Base-by-base conservation (phyloP, 768 basidiomycete genomes). In the Lactifluus hygrophoroides region DNA sequence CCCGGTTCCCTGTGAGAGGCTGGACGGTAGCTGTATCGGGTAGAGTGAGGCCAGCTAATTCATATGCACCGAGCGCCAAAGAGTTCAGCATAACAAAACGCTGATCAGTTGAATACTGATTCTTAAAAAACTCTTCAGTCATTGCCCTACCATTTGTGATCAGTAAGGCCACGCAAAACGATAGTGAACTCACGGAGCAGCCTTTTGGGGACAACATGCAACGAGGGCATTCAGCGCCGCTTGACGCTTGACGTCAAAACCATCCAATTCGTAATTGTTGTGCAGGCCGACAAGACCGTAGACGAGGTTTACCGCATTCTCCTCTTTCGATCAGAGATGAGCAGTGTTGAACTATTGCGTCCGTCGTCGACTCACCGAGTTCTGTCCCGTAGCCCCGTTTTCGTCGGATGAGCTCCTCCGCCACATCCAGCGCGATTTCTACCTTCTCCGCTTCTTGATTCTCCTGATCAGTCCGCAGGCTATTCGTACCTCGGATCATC, bases 61-160 rank as follows among this genome's bases (percentile, higher is more conserved):
- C 94, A 57, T 90, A 77, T 7, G 91, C 90, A 6, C 91, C 91
- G 34, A 94, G 71, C 0, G 90, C 91, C 11, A 99, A 74, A 1
- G 92, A 87, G 60, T 89, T 93, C 21, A 98, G 77, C 64, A 94
- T 91, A 10, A 83, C 80, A 60, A 82, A 88, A 8, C 94, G 85
- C 65, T 97, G 94, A 30, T 84, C 79, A 17, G 82, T 80, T 0
- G 96, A 94, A 70, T 95, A 96, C 63, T 95, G 91, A 48, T 88
- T 89, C 64, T 85, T 85, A 75, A 98, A 99, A 71, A 93, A 94
- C 67, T 96, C 90, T 68, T 95, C 92, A 52, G 91, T 84, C 10
- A 97, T 75, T 34, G 82, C 78, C 3, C 94, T 96, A 67, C 11
- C 10, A 35, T 23, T 52, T 45, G 17, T 11, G 5, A 34, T 56